Evolutionary conservation across 1,284 basidiomycete species (phyloP), one percentile per base, ranked within the genome.

Genomic region (Grifola frondosa): DNA sequence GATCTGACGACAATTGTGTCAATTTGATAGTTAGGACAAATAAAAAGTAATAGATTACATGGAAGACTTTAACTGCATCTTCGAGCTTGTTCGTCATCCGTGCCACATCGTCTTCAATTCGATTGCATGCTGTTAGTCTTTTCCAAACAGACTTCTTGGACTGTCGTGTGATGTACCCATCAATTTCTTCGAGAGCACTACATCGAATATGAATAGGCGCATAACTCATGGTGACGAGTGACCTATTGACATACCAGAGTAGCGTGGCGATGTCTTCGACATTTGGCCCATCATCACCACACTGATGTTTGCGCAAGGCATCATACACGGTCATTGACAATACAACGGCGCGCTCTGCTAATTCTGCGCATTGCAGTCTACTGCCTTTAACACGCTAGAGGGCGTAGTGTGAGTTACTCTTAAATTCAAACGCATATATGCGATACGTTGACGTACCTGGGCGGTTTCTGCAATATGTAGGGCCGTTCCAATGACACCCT

Each of bases 181-280:
- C 37, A 3, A 39, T 39, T 13, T 39, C 37, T 16, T 39, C 37
- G 7, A 39, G 37, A 29, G 37, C 23, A 12, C 37, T 39, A 13
- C 16, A n/a, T 8, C 16, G 10, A n/a, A n/a, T n/a, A n/a, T n/a
- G n/a, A n/a, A n/a, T n/a, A 23, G 16, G 21, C 15, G 13, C 15
- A 10, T 15, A 15, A 17, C 15, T 5, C 2, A 12, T 24, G 8
- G 12, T 7, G 35, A 7, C 5, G 23, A 15, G 16, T 20, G 3
- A 3, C n/a, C 3, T 2, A 30, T 23, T n/a, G 12, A 30, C 37
- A 12, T 16, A 39, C 37, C 28, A 39, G 3, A 39, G 29, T 6
- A 39, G 22, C 7, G 16, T 21, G 12, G 26, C 37, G 20, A 39
- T 20, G 17, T 39, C 20, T 22, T 31, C 26, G 9, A 22, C 17